Conservation (phyloP, 2,329 filamentous ascomycete species). For the Setomelanomma holmii region DNA sequence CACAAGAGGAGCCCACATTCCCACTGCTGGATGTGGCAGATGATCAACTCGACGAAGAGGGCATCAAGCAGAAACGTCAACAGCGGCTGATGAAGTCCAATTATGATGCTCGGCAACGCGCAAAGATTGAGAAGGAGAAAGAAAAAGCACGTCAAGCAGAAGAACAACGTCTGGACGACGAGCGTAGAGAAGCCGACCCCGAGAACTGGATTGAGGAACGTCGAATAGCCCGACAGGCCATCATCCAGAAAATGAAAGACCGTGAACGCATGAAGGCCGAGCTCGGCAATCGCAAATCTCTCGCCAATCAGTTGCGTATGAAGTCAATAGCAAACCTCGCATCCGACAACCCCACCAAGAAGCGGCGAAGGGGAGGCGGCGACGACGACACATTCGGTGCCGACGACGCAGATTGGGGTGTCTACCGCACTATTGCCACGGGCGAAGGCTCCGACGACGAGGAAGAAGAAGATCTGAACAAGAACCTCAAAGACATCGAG, state of each 20-base stretch:
- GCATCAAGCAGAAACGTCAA: slow-evolving; percentile 88
- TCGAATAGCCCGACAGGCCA: slow-evolving; percentile 71
- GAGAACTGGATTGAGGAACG: slow-evolving; percentile 88
- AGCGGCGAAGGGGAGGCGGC: slow-evolving; percentile 81
- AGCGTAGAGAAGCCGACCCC: slow-evolving; percentile 82
- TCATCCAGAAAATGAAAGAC: slow-evolving; percentile 88
- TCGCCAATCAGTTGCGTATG: slow-evolving; percentile 97
- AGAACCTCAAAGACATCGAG: slow-evolving; percentile 77
- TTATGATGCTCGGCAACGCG: slow-evolving; percentile 88
- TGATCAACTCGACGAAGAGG: slow-evolving; percentile 90
- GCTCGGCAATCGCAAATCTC: slow-evolving; percentile 92
- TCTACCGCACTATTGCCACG: slow-evolving; percentile 90
- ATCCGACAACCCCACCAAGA: slow-evolving; percentile 82
- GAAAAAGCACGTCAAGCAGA: slow-evolving; percentile 86
- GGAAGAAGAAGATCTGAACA: slow-evolving; percentile 85
- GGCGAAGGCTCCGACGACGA: slow-evolving; percentile 84
- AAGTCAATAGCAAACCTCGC: slow-evolving; percentile 96
- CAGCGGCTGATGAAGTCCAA: slow-evolving; percentile 94
- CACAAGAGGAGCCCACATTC: slow-evolving; percentile 81
- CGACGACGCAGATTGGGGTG: slow-evolving; percentile 97
- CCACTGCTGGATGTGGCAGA: slow-evolving; percentile 88
- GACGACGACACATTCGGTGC: slow-evolving; percentile 97
- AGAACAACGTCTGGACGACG: slow-evolving; percentile 81
- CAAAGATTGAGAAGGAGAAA: slow-evolving; percentile 93
- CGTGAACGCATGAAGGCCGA: slow-evolving; percentile 92